A percentile compares a stretch with the other conserved stretches of the same genome.
phyloP scores from a whole-genome alignment of 192 early-diverging fungal species.

The Obelidium mucronatum region DNA sequence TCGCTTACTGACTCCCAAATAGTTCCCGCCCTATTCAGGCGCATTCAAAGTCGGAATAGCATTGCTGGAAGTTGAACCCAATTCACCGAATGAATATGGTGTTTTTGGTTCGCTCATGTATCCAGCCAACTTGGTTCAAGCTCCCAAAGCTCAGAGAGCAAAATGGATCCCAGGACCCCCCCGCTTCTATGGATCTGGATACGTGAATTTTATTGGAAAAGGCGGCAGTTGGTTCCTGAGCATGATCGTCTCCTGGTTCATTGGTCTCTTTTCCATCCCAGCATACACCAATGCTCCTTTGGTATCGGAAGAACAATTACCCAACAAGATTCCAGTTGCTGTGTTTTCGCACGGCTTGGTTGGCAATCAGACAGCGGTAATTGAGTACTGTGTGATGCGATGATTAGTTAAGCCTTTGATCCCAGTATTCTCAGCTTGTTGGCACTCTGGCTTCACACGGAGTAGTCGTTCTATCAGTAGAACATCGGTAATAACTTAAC shows the following conservation, averaged over 20 bases:
- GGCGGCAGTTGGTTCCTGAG: conserved; percentile 9
- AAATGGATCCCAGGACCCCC: conserved; percentile 45
- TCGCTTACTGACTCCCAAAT: background rate
- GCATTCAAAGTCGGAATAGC: conserved; percentile 43
- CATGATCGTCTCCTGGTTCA: conserved; percentile 31
- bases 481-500: conserved; percentile 47
- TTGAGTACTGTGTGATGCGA: background rate
- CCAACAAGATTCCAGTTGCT: conserved; percentile 31
- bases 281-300: conserved; percentile 32
- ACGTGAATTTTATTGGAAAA: conserved; percentile 34
- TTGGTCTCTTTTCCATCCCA: conserved; percentile 32
- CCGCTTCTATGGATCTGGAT: conserved; percentile 44
- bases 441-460: conserved; percentile 47
- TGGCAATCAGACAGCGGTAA: conserved; percentile 38
- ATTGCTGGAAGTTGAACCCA: conserved; percentile 41
- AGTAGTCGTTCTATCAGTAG: conserved; percentile 45
- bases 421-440: conserved; percentile 34
- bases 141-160: background rate
- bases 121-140: conserved; percentile 25
- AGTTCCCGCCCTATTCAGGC: conserved; percentile 45
- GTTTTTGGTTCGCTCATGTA: conserved; percentile 48
- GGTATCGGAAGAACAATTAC: background rate
- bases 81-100: conserved; percentile 16
- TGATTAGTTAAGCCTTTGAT: background rate
- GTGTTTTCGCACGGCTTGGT: conserved; percentile 58